Base-by-base conservation (phyloP, 108 stramenopile species). In the Nannochloropsis salina region DNA sequence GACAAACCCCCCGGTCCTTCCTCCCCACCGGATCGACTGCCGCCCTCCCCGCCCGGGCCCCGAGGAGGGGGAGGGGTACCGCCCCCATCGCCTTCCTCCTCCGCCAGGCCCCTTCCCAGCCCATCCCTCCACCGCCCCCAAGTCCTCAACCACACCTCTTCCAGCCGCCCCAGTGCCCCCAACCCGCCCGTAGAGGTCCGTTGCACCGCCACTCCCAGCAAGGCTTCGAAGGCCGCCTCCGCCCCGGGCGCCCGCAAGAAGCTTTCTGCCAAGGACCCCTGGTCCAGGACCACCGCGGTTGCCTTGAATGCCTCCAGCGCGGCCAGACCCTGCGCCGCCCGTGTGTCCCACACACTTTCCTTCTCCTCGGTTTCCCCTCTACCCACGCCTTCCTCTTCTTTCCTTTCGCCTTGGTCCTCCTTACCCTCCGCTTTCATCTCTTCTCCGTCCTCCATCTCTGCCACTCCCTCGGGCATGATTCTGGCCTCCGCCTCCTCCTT, bases 41-140 rank as follows among this genome's bases (percentile, higher is more conserved):
- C 81, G 2, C 81, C 40, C 20, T 11, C 20, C 11, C 31, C 81
- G 12, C 22, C 20, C 22, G 22, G 22, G 3, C 22, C 22, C 81
- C 20, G 20, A 15, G 61, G 61, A 15, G 61, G 61, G 3, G 61
- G 61, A n/a, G 61, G 61, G 4, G 61, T 15, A n/a, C 22, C 22
- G 22, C 11, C 20, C 20, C 31, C 31, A 41, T 9, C 81, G 20
- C 15, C 31, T 40, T 22, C 81, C 81, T 4, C 40, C 22, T 9
- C 81, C 6, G 40, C 81, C 22, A 22, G 5, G 40, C 81, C 81
- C 6, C 31, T 41, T 5, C 81, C n/a, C 80, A 31, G 21, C 21
- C 83, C n/a, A 43, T 45, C 31, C 83, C 9, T 40, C 51, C 83
- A 40, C 44, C 21, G 12, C 80, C 80, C 80, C 80, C n/a, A 21